Conservation (phyloP, 306 rosid genomes). For the Hylodesmum podocarpum region DNA sequence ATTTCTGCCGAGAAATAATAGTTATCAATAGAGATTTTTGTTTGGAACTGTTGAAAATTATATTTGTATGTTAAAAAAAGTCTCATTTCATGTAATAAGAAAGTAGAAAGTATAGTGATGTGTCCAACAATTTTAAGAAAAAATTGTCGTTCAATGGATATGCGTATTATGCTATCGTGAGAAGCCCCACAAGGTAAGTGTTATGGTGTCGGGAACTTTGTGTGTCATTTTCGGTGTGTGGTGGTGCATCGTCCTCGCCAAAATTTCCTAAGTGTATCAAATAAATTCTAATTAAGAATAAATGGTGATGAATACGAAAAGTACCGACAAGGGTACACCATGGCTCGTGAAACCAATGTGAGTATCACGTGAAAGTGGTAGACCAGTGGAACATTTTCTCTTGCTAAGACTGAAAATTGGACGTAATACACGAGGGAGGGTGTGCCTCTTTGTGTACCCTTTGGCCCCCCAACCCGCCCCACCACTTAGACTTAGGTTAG, state of each 20-base stretch:
- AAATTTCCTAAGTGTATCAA: background rate
- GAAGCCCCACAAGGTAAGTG: slow-evolving; percentile 15
- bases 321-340: slow-evolving; percentile 38
- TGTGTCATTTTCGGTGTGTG: slow-evolving; percentile 7
- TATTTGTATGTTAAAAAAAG: background rate
- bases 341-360: slow-evolving; percentile 51
- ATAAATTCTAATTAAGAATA: background rate
- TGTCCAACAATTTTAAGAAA: background rate
- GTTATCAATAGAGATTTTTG: background rate
- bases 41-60: background rate
- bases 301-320: background rate
- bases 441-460: background rate
- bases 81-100: too few relatives aligned
- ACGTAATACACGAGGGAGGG: slow-evolving; percentile 25
- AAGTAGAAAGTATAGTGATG: background rate
- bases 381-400: background rate
- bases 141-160: background rate
- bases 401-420: background rate
- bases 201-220: slow-evolving; percentile 2
- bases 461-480: background rate
- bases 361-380: slow-evolving; percentile 45
- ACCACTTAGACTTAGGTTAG: background rate
- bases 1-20: background rate
- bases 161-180: background rate
- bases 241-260: background rate